phyloP scores from a whole-genome alignment of 2,329 filamentous ascomycete genomes.

The Rachicladosporium sp. region DNA sequence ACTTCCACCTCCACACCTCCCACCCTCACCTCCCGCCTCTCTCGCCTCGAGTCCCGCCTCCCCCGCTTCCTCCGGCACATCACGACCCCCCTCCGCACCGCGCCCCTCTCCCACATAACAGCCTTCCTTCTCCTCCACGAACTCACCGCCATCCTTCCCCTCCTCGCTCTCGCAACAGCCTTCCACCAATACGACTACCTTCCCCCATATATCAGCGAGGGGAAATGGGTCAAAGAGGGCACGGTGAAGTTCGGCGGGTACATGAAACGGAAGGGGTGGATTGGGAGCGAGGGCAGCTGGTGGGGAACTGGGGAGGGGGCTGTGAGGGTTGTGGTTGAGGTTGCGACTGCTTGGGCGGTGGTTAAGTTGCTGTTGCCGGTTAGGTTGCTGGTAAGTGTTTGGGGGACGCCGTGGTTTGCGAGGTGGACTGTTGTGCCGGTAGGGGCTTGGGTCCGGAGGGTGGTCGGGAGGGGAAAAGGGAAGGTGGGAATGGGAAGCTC shows the following conservation, averaged over 20 bases:
- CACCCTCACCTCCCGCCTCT: conserved; percentile 14
- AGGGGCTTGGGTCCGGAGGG: conserved; percentile 25
- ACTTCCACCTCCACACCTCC: neutral
- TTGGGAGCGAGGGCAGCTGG: conserved; percentile 39
- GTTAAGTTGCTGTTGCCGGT: conserved; percentile 75
- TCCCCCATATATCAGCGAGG: conserved; percentile 45
- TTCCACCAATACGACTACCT: conserved; percentile 75
- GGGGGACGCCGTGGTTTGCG: conserved; percentile 89
- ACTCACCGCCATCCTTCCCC: conserved; percentile 70
- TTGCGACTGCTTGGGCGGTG: conserved; percentile 82
- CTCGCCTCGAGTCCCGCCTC: conserved; percentile 31
- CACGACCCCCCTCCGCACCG: conserved; percentile 56
- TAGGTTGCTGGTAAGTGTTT: conserved; percentile 65
- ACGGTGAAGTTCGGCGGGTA: conserved; percentile 66
- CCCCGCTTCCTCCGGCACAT: conserved; percentile 58
- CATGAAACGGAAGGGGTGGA: conserved; percentile 70
- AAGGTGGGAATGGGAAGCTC: neutral
- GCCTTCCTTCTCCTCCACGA: conserved; percentile 89
- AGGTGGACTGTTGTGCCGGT: conserved; percentile 45
- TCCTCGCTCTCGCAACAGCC: conserved; percentile 58
- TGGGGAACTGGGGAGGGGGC: conserved; percentile 32
- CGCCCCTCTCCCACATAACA: conserved; percentile 69
- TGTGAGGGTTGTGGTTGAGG: conserved; percentile 45
- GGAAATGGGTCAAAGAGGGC: conserved; percentile 46
- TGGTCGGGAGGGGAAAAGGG: neutral